Conservation (phyloP, 2,329 filamentous ascomycete species). For the Aschersonia sp. region DNA sequence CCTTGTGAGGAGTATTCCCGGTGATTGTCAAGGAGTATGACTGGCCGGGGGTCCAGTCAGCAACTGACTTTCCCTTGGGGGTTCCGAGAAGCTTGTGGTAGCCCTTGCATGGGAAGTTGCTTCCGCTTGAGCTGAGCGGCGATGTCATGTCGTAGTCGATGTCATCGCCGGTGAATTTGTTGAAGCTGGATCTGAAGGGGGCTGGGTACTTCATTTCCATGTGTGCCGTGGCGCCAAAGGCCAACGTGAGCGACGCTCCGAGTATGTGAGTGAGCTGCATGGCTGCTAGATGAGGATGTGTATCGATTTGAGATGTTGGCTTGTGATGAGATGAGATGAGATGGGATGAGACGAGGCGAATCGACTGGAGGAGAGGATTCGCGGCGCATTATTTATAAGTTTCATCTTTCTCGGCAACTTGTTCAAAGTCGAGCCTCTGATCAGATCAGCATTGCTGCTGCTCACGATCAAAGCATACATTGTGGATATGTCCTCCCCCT, state of each 20-base stretch:
- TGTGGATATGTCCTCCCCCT: no score
- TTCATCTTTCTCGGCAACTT: no score
- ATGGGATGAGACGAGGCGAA: no score
- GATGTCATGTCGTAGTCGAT: conserved; percentile 44
- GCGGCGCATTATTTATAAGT: no score
- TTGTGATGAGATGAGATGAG: no score
- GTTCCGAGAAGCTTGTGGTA: conserved; percentile 11
- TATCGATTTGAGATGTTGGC: not conserved
- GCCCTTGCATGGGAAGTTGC: conserved; percentile 49
- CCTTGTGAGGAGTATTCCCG: conserved; percentile 37
- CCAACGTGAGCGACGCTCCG: not conserved
- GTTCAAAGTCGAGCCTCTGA: no score
- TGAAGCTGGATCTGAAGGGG: conserved; percentile 14
- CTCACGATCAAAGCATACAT: no score
- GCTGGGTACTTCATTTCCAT: conserved; percentile 16
- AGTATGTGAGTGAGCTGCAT: not conserved
- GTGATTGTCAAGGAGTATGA: conserved; percentile 37
- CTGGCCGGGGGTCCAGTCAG: conserved; percentile 35
- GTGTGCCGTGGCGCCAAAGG: conserved; percentile 7
- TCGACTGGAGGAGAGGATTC: no score
- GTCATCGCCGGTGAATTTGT: conserved; percentile 12
- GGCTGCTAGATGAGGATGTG: not conserved
- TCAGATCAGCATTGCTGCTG: no score
- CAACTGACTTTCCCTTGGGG: conserved; percentile 24
- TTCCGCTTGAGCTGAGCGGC: conserved; percentile 33